Evolutionary conservation across 202 grass and related monocot genomes (phyloP).

Genomic region (Setaria viridis): DNA sequence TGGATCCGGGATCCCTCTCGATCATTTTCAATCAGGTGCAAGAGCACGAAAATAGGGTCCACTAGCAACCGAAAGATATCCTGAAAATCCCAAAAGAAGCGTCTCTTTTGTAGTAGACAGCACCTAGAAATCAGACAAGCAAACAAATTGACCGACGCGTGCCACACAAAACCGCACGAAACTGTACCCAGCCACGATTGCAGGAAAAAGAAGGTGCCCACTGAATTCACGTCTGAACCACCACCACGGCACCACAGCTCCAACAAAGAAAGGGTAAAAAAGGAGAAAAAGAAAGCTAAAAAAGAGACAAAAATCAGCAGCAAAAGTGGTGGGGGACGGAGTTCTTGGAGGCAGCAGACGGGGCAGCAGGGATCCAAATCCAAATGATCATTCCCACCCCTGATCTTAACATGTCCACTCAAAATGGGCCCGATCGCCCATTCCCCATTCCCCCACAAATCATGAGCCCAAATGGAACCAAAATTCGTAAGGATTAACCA

Average conservation of each 20-base stretch:
- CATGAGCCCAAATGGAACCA: slow-evolving; percentile 39
- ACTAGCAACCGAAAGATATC: background rate
- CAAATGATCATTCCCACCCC: slow-evolving; percentile 45
- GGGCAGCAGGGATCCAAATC: slow-evolving; percentile 34
- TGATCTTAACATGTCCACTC: slow-evolving; percentile 11
- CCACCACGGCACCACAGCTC: background rate
- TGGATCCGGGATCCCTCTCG: background rate
- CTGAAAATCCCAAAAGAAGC: slow-evolving; percentile 36
- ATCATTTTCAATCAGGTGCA: background rate
- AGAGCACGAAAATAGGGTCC: background rate
- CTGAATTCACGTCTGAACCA: slow-evolving; percentile 16
- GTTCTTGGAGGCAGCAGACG: background rate
- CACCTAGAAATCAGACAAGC: background rate
- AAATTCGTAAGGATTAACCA: slow-evolving; percentile 24
- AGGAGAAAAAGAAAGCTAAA: background rate
- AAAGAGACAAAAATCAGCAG: slow-evolving; percentile 31
- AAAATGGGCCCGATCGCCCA: background rate
- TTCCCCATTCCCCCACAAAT: slow-evolving; percentile 11
- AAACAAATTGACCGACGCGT: slow-evolving; percentile 18
- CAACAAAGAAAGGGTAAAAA: background rate
- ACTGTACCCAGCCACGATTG: slow-evolving; percentile 2
- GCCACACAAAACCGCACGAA: slow-evolving; percentile 12
- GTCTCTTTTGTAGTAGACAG: slow-evolving; percentile 32
- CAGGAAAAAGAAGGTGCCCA: background rate
- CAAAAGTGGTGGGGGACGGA: background rate